Evolutionary conservation across 495 filamentous ascomycete species (phyloP).

Genomic region (Xylaria cubensis): DNA sequence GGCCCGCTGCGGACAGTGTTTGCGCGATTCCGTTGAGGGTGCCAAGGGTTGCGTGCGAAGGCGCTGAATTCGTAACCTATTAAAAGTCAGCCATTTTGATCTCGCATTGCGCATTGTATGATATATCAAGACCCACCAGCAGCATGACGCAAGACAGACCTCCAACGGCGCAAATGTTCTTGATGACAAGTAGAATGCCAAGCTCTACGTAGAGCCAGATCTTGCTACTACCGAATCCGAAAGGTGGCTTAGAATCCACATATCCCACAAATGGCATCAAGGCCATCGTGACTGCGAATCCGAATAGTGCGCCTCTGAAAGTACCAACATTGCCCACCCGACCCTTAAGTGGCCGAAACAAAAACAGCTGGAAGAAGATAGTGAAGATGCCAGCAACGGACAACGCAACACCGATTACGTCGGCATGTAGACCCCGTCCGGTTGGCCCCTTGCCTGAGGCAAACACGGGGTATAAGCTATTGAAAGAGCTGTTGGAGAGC

Average conservation of each 20-base stretch:
- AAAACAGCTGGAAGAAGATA: conserved; percentile 84
- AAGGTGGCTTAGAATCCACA: conserved; percentile 56
- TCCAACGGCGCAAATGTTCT: conserved; percentile 86
- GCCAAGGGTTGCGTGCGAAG: conserved; percentile 83
- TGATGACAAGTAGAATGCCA: conserved; percentile 78
- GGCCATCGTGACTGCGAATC: conserved; percentile 81
- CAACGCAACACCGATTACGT: conserved; percentile 83
- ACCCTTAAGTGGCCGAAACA: conserved; percentile 80
- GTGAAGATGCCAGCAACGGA: conserved; percentile 84
- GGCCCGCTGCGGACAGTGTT: conserved; percentile 88
- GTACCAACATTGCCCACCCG: conserved; percentile 84
- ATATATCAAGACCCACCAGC: conserved; percentile 61
- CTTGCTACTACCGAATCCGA: conserved; percentile 61
- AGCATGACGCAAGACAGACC: conserved; percentile 89
- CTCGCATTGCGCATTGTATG: neutral
- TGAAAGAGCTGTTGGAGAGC: conserved; percentile 86
- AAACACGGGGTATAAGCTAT: conserved; percentile 91
- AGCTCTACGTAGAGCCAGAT: conserved; percentile 76
- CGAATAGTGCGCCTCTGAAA: conserved; percentile 80
- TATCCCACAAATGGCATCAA: conserved; percentile 92
- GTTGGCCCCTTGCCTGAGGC: conserved; percentile 73
- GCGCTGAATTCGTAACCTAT: conserved; percentile 91
- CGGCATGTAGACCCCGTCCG: conserved; percentile 75
- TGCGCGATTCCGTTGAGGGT: conserved; percentile 94
- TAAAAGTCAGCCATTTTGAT: conserved; percentile 23